Conservation (phyloP, 495 filamentous ascomycete species). For the Daldinia childiae region DNA sequence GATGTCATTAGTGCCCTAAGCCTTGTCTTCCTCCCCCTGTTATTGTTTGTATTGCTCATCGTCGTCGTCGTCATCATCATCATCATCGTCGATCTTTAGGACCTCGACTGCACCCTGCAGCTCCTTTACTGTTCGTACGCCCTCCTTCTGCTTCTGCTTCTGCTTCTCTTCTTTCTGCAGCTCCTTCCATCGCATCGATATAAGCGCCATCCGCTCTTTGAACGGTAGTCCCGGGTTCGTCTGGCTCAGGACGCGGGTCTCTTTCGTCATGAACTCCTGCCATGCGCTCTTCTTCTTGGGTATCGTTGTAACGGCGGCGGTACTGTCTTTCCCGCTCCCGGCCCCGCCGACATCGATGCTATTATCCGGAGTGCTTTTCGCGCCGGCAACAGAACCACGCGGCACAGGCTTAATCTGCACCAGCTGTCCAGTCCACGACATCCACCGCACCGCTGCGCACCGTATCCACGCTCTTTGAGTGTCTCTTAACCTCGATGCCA, state of each 20-base stretch:
- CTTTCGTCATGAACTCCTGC: constrained; percentile 68
- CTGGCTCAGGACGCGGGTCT: constrained; percentile 61
- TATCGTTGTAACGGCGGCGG: neutral
- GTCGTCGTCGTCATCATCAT: constrained; percentile 21
- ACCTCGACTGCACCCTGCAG: constrained; percentile 20
- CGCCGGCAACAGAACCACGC: constrained; percentile 49
- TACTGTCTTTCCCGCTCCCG: constrained; percentile 33
- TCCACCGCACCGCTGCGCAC: constrained; percentile 70
- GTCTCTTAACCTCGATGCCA: constrained; percentile 72
- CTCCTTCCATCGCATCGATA: constrained; percentile 55
- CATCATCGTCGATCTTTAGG: constrained; percentile 34
- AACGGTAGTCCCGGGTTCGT: constrained; percentile 59
- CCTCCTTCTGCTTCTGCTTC: neutral
- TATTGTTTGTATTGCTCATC: neutral
- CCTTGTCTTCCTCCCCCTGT: neutral
- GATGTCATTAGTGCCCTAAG: constrained; percentile 11
- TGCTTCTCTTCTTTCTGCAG: constrained; percentile 18
- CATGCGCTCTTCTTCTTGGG: constrained; percentile 61
- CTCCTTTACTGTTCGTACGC: constrained; percentile 12
- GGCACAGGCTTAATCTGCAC: constrained; percentile 84
- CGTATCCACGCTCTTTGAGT: constrained; percentile 83
- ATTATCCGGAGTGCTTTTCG: neutral
- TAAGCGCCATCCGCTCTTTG: constrained; percentile 66
- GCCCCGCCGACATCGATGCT: neutral
- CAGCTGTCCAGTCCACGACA: constrained; percentile 71